phyloP scores from a whole-genome alignment of 768 basidiomycete genomes.

The Agrocybe praecox region DNA sequence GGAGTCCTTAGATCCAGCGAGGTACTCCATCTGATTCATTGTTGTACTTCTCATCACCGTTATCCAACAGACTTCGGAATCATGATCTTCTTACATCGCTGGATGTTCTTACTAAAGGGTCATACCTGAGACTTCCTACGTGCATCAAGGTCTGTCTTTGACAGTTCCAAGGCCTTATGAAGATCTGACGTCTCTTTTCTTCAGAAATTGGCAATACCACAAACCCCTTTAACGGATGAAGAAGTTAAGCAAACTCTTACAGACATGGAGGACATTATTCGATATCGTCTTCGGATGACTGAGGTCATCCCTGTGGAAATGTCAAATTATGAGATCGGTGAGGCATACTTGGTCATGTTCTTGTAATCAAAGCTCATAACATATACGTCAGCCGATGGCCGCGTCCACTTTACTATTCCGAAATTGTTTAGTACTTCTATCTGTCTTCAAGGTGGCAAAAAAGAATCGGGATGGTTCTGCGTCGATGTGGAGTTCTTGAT shows the following conservation, averaged over 20 bases:
- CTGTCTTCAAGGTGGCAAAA: conserved; percentile 70
- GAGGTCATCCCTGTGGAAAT: conserved; percentile 86
- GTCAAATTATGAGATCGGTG: conserved; percentile 69
- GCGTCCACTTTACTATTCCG: conserved; percentile 74
- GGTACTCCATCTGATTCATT: conserved; percentile 42
- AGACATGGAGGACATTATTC: conserved; percentile 78
- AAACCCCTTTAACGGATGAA: conserved; percentile 63
- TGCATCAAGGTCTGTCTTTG: conserved; percentile 64
- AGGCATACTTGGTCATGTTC: conserved; percentile 1
- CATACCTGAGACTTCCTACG: conserved; percentile 82
- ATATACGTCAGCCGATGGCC: conserved; percentile 62
- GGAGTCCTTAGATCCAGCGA: conserved; percentile 73
- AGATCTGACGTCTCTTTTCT: conserved; percentile 1
- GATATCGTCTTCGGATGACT: conserved; percentile 74
- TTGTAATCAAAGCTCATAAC: conserved; percentile 14
- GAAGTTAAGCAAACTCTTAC: conserved; percentile 66
- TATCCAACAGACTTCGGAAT: conserved; percentile 71
- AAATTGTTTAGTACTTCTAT: conserved; percentile 75
- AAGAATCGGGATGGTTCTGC: conserved; percentile 85
- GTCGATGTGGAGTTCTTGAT: conserved; percentile 77
- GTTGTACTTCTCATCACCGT: neutral
- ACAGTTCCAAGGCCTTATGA: conserved; percentile 7
- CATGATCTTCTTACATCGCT: conserved; percentile 92
- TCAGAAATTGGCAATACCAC: conserved; percentile 74
- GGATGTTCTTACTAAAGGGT: conserved; percentile 85